phyloP scores from a whole-genome alignment of 805 yeast genomes.

The Blastobotrys peoriensis region DNA sequence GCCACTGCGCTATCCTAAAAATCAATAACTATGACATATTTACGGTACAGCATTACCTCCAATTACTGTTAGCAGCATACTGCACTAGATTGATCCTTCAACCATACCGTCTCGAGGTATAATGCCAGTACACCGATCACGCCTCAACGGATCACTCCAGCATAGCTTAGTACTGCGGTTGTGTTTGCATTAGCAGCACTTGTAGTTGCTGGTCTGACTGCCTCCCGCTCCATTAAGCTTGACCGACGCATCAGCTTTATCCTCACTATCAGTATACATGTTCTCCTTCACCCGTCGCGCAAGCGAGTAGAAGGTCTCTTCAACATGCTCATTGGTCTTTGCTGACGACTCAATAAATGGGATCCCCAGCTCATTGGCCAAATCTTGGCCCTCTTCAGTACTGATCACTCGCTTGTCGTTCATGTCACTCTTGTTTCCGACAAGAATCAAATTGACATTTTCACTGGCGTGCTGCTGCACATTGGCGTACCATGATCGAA shows the following conservation, averaged over 20 bases:
- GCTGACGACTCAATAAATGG: slow-evolving; percentile 97
- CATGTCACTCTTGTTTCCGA: slow-evolving; percentile 95
- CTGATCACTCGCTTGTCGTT: slow-evolving; percentile 80
- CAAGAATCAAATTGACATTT: slow-evolving; percentile 88
- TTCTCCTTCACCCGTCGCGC: slow-evolving; percentile 83
- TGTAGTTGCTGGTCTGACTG: slow-evolving; percentile 15
- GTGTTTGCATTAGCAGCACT: slow-evolving; percentile 29
- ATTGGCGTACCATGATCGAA: slow-evolving; percentile 91
- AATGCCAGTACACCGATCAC: too few species aligned
- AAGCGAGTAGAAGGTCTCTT: slow-evolving; percentile 81
- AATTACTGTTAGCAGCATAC: too few species aligned
- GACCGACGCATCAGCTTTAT: slow-evolving; percentile 22
- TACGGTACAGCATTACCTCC: too few species aligned
- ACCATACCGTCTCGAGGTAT: too few species aligned
- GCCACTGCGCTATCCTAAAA: too few species aligned
- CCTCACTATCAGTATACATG: slow-evolving; percentile 35
- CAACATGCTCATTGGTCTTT: slow-evolving; percentile 86
- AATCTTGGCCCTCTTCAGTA: slow-evolving; percentile 81
- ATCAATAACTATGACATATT: too few species aligned
- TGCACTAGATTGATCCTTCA: too few species aligned
- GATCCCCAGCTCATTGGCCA: slow-evolving; percentile 79
- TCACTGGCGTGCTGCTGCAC: slow-evolving; percentile 96
- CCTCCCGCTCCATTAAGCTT: slow-evolving; percentile 24
- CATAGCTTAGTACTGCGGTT: too few species aligned
- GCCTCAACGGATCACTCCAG: too few species aligned